Percentiles rank a stretch among this genome's conserved stretches.
phyloP scores from a whole-genome alignment of 305 asterid genomes.

The Solanum hybrid region DNA sequence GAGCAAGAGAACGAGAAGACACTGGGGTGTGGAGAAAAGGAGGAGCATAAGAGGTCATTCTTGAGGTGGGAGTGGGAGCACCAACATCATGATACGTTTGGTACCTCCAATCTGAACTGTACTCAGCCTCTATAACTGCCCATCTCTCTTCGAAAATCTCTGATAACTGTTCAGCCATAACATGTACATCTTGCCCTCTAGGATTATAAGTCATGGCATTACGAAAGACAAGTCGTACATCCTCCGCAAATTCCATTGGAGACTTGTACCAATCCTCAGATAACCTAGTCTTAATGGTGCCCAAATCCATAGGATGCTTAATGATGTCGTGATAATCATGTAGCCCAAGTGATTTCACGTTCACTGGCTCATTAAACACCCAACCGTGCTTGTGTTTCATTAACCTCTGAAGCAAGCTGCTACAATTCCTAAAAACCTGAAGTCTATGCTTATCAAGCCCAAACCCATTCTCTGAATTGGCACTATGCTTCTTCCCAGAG shows the following conservation, averaged over 20 bases:
- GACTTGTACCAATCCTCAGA: conserved; percentile 45
- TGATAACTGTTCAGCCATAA: conserved; percentile 53
- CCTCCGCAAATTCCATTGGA: conserved; percentile 61
- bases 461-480: conserved; percentile 16
- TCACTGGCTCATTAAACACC: conserved; percentile 72
- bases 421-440: conserved; percentile 41
- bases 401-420: conserved; percentile 53
- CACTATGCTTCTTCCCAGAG: conserved; percentile 24
- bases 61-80: conserved; percentile 37
- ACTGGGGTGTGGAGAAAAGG: conserved; percentile 13
- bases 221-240: conserved; percentile 57
- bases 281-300: conserved; percentile 46
- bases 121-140: conserved; percentile 51
- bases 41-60: conserved; percentile 27
- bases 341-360: conserved; percentile 41
- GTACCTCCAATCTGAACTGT: conserved; percentile 36
- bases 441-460: conserved; percentile 32
- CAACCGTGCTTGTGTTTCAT: conserved; percentile 72
- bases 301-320: conserved; percentile 69
- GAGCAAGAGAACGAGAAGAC: conserved; percentile 5
- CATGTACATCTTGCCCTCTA: conserved; percentile 63
- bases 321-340: conserved; percentile 56
- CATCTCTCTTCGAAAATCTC: conserved; percentile 62
- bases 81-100: conserved; percentile 35
- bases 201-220: conserved; percentile 87